These are phyloP conservation scores for Kodamaea ohmeri DNA, from an alignment of 1,139 yeast genomes.

Conservation along the genomic window DNA sequence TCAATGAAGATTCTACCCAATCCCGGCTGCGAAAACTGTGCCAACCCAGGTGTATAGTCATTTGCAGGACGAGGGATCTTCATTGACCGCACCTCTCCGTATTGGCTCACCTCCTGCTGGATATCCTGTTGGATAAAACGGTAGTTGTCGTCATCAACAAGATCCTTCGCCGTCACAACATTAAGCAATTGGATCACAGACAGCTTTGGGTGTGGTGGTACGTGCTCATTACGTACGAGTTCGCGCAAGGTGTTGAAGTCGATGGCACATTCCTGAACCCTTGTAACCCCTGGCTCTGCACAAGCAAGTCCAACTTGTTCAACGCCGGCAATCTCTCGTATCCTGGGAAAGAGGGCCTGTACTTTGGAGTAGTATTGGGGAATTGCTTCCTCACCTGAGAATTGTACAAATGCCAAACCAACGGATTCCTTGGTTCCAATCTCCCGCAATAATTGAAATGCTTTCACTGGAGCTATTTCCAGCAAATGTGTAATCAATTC, in stretches of 20 bases:
- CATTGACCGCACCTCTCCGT: slow-evolving; percentile 54
- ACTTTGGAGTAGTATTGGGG: not conserved
- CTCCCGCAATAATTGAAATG: slow-evolving; percentile 35
- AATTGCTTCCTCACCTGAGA: slow-evolving; percentile 13
- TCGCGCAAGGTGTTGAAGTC: slow-evolving; percentile 31
- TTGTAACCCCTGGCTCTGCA: slow-evolving; percentile 27
- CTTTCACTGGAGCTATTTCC: slow-evolving; percentile 23
- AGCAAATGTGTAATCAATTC: slow-evolving; percentile 27
- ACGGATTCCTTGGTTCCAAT: slow-evolving; percentile 36
- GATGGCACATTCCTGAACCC: slow-evolving; percentile 37
- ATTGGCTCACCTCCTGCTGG: slow-evolving; percentile 45
- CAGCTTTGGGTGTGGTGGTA: slow-evolving; percentile 42
- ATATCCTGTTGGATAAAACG: slow-evolving; percentile 55
- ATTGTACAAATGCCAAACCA: slow-evolving; percentile 44
- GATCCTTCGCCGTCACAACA: slow-evolving; percentile 61
- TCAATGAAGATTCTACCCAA: slow-evolving; percentile 73
- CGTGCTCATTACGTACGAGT: slow-evolving; percentile 36
- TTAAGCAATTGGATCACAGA: slow-evolving; percentile 66
- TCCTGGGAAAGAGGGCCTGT: slow-evolving; percentile 4
- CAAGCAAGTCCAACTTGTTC: slow-evolving; percentile 32
- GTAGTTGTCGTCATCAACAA: slow-evolving; percentile 50
- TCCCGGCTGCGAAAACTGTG: slow-evolving; percentile 51
- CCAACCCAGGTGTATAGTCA: slow-evolving; percentile 44
- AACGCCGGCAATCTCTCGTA: slow-evolving; percentile 13
- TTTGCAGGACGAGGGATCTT: slow-evolving; percentile 67